Percentiles rank a stretch among this genome's conserved stretches.
Conservation (phyloP, 1,284 basidiomycete species). For the Trametes polyzona region DNA sequence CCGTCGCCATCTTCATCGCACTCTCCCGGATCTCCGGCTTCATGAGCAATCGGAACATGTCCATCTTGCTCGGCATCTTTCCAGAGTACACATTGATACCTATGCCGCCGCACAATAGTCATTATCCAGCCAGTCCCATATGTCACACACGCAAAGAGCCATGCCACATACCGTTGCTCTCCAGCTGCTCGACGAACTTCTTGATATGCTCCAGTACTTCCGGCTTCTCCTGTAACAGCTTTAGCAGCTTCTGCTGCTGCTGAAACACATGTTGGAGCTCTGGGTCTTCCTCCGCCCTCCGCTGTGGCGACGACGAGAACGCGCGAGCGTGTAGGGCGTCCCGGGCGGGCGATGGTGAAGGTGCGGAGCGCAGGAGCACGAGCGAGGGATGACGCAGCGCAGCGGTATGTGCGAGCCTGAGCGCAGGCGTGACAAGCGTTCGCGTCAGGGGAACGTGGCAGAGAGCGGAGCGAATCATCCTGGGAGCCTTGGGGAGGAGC, state of each 20-base stretch:
- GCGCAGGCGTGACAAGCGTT: slow-evolving; percentile 12
- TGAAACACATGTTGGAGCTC: slow-evolving; percentile 44
- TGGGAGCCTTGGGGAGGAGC: background rate
- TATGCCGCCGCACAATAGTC: slow-evolving; percentile 31
- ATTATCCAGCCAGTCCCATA: background rate
- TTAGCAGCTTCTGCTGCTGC: slow-evolving; percentile 49
- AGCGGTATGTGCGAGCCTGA: slow-evolving; percentile 18
- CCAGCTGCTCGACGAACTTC: slow-evolving; percentile 49
- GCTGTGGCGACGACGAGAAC: slow-evolving; percentile 26
- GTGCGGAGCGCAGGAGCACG: background rate
- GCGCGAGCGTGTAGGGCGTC: slow-evolving; percentile 15
- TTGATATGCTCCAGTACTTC: slow-evolving; percentile 53
- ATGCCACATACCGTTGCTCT: slow-evolving; percentile 50
- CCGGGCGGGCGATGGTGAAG: slow-evolving; percentile 9
- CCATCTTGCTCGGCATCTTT: slow-evolving; percentile 48
- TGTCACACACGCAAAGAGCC: background rate
- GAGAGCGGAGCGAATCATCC: slow-evolving; percentile 17
- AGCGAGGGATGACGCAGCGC: slow-evolving; percentile 19
- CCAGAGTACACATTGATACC: slow-evolving; percentile 51
- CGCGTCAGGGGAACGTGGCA: slow-evolving; percentile 16
- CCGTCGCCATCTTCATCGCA: slow-evolving; percentile 50
- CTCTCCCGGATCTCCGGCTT: slow-evolving; percentile 56
- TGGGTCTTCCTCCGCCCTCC: slow-evolving; percentile 38
- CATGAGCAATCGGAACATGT: slow-evolving; percentile 48
- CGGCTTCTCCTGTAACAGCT: slow-evolving; percentile 54